Conservation (phyloP, 805 yeast genomes). For the Metschnikowia dekortorum region DNA sequence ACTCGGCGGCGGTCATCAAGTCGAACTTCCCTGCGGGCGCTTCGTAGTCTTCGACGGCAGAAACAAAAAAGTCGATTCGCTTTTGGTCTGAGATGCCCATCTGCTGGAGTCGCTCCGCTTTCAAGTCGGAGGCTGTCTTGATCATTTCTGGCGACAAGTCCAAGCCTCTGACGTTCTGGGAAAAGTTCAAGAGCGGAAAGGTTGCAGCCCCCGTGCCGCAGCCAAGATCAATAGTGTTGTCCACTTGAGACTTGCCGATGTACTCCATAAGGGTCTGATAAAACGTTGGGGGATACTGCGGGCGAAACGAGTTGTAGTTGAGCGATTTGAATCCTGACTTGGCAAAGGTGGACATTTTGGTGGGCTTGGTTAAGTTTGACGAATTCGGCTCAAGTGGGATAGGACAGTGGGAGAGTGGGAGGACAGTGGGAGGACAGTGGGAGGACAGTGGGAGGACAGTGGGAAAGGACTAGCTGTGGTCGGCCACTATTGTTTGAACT, state of each 20-base stretch:
- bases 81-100: constrained; percentile 23
- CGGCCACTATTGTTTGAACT: too few relatives aligned
- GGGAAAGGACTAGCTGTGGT: too few relatives aligned
- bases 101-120: constrained; percentile 19
- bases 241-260: constrained; percentile 17
- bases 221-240: constrained; percentile 39
- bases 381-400: too few relatives aligned
- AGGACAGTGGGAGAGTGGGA: too few relatives aligned
- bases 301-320: constrained; percentile 33
- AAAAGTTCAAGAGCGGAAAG: constrained; percentile 37
- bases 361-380: too few relatives aligned
- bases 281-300: constrained; percentile 38
- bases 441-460: too few relatives aligned
- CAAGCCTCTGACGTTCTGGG: constrained; percentile 39
- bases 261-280: constrained; percentile 27
- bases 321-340: constrained; percentile 12
- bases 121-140: constrained; percentile 34
- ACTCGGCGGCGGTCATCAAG: constrained; percentile 18
- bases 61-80: constrained; percentile 28
- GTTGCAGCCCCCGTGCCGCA: constrained; percentile 55
- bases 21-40: constrained; percentile 15
- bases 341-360: constrained; percentile 15
- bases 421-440: too few relatives aligned
- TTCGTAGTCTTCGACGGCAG: constrained; percentile 31
- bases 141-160: constrained; percentile 49